Conservation (phyloP, 148 eudicot species). For the Limonium bicolor region DNA sequence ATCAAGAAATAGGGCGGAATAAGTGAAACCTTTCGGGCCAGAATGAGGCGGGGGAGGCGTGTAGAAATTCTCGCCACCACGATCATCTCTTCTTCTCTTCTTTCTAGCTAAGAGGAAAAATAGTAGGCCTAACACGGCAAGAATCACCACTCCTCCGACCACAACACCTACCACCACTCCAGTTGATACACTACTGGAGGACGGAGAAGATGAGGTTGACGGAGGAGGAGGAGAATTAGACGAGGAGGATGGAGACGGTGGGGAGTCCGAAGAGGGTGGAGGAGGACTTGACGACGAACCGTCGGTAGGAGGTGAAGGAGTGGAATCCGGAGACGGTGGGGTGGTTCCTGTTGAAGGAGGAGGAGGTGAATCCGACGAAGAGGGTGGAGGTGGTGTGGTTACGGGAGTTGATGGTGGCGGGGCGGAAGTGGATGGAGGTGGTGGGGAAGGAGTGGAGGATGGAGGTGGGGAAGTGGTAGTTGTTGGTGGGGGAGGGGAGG, state of each 20-base stretch:
- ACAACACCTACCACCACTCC: conserved; percentile 65
- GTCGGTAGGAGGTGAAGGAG: too few species aligned
- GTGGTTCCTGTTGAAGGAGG: conserved; percentile 6
- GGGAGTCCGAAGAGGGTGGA: conserved; percentile 9
- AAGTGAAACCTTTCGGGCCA: conserved; percentile 37
- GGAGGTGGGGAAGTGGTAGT: conserved; percentile 10
- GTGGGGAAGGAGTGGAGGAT: conserved; percentile 1
- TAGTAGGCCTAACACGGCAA: conserved; percentile 30
- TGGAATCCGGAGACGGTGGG: too few species aligned
- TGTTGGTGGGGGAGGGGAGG: conserved; percentile 19
- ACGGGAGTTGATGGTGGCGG: conserved; percentile 10
- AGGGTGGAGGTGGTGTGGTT: conserved; percentile 5
- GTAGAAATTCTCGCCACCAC: conserved; percentile 27
- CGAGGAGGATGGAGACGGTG: conserved; percentile 12
- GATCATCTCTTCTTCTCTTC: conserved; percentile 28
- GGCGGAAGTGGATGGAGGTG: conserved; percentile 9
- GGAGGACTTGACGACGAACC: conserved; percentile 16
- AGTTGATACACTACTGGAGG: conserved; percentile 31
- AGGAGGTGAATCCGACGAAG: conserved; percentile 8
- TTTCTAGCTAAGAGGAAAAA: conserved; percentile 41
- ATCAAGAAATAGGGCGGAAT: neutral
- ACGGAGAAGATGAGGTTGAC: conserved; percentile 3
- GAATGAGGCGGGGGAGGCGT: conserved; percentile 26
- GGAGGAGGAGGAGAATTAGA: conserved; percentile 8
- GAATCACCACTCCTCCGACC: conserved; percentile 37